Base-by-base conservation (phyloP, 352 stramenopile species). In the Pythium diclinum region DNA sequence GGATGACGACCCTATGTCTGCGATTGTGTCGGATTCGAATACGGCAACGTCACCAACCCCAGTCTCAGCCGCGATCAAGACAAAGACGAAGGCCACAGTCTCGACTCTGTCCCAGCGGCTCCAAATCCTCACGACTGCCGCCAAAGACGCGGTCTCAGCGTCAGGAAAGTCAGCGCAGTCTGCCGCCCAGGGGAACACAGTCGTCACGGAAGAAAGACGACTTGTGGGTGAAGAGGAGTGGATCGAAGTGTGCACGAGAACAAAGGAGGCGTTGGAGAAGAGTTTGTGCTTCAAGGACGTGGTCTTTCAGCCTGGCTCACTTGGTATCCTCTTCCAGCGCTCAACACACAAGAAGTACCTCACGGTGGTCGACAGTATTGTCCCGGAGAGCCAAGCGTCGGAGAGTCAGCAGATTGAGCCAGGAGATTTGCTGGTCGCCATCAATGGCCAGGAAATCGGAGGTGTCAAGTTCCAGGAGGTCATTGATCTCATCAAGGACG, bases 291-390 rank as follows among this genome's bases (percentile, higher is more conserved):
- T 71, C 66, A 83, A 83, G n/a, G 85, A 91, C 32, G 84, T 95
- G 3, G 71, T 87, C 3, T 83, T 95, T 48, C 74, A 92, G 44
- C 33, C 55, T 23, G 87, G 84, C 1, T 81, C 85, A 11, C 80
- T 94, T 19, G 87, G 87, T 1, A 92, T 95, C 42, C 53, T 93
- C 28, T 88, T 95, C 42, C 83, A 94, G 48, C 88, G 85, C 49
- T 83, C 85, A 13, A 73, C 73, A 2, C 86, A 79, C 36, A 90
- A 85, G 55, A 83, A 77, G 57, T 94, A 82, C 44, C 74, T 87
- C 54, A 83, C 84, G 4, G 74, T 91, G 0, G 86, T 96, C 6
- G 87, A 96, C 59, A 94, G 81, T 33, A 76, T 96, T 21, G 82
- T 94, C 25, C 81, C 85, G 0, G 82, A 88, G 11, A 92, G 85